These are phyloP conservation scores for Pseudopithomyces chartarum DNA, from an alignment of 2,329 filamentous ascomycete species.

Conservation along the genomic window DNA sequence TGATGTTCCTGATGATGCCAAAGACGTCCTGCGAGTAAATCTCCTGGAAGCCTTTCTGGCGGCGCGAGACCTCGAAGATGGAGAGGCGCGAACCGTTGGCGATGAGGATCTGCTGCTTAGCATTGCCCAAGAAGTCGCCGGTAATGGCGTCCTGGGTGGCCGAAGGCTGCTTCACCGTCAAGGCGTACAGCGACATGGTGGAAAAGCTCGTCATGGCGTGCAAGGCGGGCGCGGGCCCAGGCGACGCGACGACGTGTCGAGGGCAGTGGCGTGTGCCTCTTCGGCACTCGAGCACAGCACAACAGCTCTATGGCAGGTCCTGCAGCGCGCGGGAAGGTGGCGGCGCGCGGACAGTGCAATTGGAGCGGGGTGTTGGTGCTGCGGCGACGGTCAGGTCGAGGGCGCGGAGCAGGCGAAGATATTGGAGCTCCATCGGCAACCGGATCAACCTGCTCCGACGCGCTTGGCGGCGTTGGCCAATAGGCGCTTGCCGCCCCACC, in stretches of 20 bases:
- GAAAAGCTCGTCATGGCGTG: slow-evolving; percentile 91
- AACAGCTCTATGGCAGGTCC: background rate
- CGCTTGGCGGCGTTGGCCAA: background rate
- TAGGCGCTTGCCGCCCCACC: slow-evolving; percentile 8
- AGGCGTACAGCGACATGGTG: slow-evolving; percentile 97
- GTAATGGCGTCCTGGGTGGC: slow-evolving; percentile 88
- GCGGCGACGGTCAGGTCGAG: background rate
- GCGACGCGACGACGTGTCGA: slow-evolving; percentile 20
- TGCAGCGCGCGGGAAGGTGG: background rate
- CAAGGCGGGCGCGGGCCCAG: slow-evolving; percentile 40
- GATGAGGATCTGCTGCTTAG: slow-evolving; percentile 96
- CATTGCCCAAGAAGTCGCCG: slow-evolving; percentile 93
- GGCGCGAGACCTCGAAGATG: slow-evolving; percentile 83
- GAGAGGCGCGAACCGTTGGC: slow-evolving; percentile 89
- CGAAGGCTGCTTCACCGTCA: slow-evolving; percentile 92
- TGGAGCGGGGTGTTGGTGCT: background rate
- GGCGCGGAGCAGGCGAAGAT: slow-evolving; percentile 1
- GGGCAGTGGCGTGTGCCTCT: background rate
- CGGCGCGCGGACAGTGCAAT: slow-evolving; percentile 12
- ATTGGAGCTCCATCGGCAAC: slow-evolving; percentile 9
- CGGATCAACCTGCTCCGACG: slow-evolving; percentile 7
- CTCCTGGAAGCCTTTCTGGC: slow-evolving; percentile 83
- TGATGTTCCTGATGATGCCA: slow-evolving; percentile 88
- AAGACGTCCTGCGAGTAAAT: slow-evolving; percentile 93
- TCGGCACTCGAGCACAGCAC: background rate